Base-by-base conservation (phyloP, 2,329 filamentous ascomycete species). In the Beauveria rudraprayagi region DNA sequence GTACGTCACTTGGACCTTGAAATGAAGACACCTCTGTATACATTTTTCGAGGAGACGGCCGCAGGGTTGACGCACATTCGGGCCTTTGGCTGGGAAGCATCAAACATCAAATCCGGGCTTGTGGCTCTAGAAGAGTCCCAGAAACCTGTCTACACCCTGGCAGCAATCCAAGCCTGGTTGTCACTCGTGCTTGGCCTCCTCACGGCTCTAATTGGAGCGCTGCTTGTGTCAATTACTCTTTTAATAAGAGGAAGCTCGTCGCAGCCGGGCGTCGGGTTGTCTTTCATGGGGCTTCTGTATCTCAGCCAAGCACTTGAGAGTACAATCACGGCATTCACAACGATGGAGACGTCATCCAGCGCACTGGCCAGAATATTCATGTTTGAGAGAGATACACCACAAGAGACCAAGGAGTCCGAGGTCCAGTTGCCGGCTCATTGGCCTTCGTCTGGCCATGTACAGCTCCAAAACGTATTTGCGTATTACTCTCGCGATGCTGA, bases 1-100 rank as follows among this genome's bases (percentile, higher is more conserved):
- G 69, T 85, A 2, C 78, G 81, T 30, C 73, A 79, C 14, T 67
- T 84, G 22, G 82, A 84, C 54, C 71, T 84, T 0, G 80, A 84
- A 64, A 75, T 79, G 1, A 78, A 78, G 51, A 74, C 80, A 0
- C 77, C 76, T 0, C 71, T 84, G 0, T 78, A 68, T 28, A 71
- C 70, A 0, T 71, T 64, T 43, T 72, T 77, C 14, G 60, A 77
- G 5, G 75, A 78, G 62, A 72, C 74, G 0, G 69, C 28, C 28
- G 60, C 67, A 46, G 64, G 68, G 1, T 24, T 70, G 5, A 63
- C 64, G 10, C 68, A 66, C 0, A 68, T 70, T 19, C 67, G 64
- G 17, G 65, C 67, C 1, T 68, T 67, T 10, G 64, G 57, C 7
- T 69, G 66, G 64, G 48, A 52, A 22, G 26, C 53, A 5, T 17